A percentile compares a stretch with the other conserved stretches of the same genome.
phyloP scores from a whole-genome alignment of 2,329 filamentous ascomycete genomes.

The Pseudopyricularia cyperi region DNA sequence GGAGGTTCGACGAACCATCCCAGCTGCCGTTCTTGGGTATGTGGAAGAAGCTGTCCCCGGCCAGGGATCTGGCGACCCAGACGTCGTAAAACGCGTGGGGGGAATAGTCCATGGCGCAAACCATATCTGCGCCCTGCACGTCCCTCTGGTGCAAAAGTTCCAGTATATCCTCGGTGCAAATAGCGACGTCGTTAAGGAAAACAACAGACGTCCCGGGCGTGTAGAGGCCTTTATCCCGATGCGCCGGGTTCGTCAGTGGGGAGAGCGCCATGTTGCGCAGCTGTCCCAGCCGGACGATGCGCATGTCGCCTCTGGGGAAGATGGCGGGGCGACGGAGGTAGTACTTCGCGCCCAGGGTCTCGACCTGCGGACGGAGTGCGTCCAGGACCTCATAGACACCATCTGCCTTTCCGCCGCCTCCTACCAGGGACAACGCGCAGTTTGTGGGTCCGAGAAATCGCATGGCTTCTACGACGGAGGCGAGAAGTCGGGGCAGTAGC shows the following conservation, averaged over 20 bases:
- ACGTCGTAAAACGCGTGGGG: slow-evolving; percentile 38
- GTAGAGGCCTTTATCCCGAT: slow-evolving; percentile 8
- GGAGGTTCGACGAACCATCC: slow-evolving; percentile 32
- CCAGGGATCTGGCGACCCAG: slow-evolving; percentile 37
- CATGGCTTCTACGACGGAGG: slow-evolving; percentile 34
- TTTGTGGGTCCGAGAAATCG: slow-evolving; percentile 33
- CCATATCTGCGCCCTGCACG: slow-evolving; percentile 35
- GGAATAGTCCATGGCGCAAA: slow-evolving; percentile 46
- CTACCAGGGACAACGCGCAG: slow-evolving; percentile 39
- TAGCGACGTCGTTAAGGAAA: slow-evolving; percentile 39
- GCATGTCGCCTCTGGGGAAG: slow-evolving; percentile 26
- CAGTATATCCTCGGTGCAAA: slow-evolving; percentile 40
- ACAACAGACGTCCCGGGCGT: slow-evolving; percentile 26
- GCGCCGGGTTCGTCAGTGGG: slow-evolving; percentile 20
- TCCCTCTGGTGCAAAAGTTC: slow-evolving; percentile 36
- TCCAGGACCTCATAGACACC: slow-evolving; percentile 36
- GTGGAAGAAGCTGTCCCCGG: slow-evolving; percentile 40
- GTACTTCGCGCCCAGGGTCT: slow-evolving; percentile 24
- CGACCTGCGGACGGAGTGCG: slow-evolving; percentile 23
- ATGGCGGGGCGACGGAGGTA: slow-evolving; percentile 24
- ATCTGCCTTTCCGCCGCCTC: slow-evolving; percentile 39
- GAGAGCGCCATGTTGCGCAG: slow-evolving; percentile 39
- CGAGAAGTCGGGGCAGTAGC: slow-evolving; percentile 37
- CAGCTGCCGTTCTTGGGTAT: slow-evolving; percentile 34
- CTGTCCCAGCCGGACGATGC: slow-evolving; percentile 32